Evolutionary conservation across 1,284 basidiomycete genomes (phyloP).

Genomic region (Flammula alnicola): DNA sequence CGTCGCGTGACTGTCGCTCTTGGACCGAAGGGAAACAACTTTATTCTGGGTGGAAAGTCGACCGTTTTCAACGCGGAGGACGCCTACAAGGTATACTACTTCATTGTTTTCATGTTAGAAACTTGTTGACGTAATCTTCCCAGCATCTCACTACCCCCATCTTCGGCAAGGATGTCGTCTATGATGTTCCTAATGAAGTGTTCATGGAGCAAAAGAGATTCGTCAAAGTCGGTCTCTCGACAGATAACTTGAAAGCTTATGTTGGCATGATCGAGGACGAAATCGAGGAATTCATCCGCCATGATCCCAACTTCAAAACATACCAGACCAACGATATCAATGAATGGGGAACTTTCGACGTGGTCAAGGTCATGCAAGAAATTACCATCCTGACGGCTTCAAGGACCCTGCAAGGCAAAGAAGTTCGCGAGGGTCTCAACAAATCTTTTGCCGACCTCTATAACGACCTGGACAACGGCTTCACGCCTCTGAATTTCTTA

Average conservation of each 20-base stretch:
- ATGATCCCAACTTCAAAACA: conserved; percentile 62
- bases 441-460: conserved; percentile 88
- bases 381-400: conserved; percentile 96
- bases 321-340: conserved; percentile 64
- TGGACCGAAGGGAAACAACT: conserved; percentile 92
- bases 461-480: conserved; percentile 91
- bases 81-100: conserved; percentile 79
- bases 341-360: conserved; percentile 78
- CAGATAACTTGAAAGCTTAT: conserved; percentile 91
- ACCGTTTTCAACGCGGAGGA: conserved; percentile 95
- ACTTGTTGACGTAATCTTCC: background rate
- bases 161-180: conserved; percentile 98
- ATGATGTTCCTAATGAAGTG: conserved; percentile 94
- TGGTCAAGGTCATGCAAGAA: conserved; percentile 81
- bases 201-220: conserved; percentile 99
- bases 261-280: conserved; percentile 91
- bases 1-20: conserved; percentile 91
- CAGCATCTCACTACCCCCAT: conserved; percentile 90
- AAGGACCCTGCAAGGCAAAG: conserved; percentile 90
- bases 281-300: conserved; percentile 72
- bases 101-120: background rate
- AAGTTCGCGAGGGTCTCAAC: conserved; percentile 82
- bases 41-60: conserved; percentile 93
- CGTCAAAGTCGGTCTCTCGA: conserved; percentile 91
- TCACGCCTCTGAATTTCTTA: conserved; percentile 92